Evolutionary conservation across 23 red algal species (phyloP).

Genomic region (Agarophyton chilense): DNA sequence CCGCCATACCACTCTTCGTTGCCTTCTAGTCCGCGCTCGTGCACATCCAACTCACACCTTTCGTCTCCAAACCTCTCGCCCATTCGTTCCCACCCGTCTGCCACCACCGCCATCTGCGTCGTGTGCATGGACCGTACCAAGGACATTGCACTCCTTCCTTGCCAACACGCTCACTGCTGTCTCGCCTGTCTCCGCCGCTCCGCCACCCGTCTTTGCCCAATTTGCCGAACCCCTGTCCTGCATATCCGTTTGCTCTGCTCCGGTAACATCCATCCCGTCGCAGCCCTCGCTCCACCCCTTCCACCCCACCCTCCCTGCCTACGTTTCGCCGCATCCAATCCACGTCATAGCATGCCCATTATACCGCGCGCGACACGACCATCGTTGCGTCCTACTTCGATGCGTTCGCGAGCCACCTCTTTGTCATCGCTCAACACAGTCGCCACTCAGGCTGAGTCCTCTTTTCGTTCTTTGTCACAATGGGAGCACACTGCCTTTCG

Average conservation of each 20-base stretch:
- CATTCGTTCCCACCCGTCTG: neutral
- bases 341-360: neutral
- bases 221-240: conserved; percentile 42
- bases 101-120: conserved; percentile 36
- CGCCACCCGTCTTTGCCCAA: conserved; percentile 31
- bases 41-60: neutral
- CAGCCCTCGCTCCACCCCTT: conserved; percentile 1
- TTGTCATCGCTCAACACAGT: conserved; percentile 29
- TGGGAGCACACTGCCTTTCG: conserved; percentile 36
- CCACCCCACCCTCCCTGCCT: neutral
- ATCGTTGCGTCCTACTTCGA: neutral
- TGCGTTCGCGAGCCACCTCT: conserved; percentile 16
- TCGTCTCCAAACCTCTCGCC: neutral
- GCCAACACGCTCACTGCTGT: conserved; percentile 66
- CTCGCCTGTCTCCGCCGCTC: conserved; percentile 63
- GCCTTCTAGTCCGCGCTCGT: neutral
- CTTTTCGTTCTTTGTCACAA: conserved; percentile 22
- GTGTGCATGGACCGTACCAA: conserved; percentile 64
- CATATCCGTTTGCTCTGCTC: conserved; percentile 23
- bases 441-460: conserved; percentile 51
- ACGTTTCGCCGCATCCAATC: conserved; percentile 13
- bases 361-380: neutral
- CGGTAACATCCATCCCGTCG: conserved; percentile 5
- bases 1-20: conserved; percentile 1
- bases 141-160: conserved; percentile 59